These are phyloP conservation scores for Chiua virens DNA, from an alignment of 768 basidiomycete genomes.

Conservation along the genomic window DNA sequence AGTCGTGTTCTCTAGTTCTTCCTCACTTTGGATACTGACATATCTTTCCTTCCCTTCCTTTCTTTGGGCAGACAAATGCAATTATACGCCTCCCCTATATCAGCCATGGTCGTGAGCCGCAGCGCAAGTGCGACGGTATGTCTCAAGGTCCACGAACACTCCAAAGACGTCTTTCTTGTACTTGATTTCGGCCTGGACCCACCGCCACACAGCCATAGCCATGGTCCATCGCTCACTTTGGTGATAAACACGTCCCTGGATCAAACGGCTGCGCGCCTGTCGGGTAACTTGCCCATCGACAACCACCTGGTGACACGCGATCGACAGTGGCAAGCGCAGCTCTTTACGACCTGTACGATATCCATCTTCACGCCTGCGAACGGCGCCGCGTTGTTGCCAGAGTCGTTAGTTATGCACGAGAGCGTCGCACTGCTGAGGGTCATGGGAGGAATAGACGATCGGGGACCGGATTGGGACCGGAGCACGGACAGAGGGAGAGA, in stretches of 20 bases:
- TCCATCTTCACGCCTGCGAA: slow-evolving; percentile 48
- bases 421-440: slow-evolving; percentile 47
- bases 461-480: slow-evolving; percentile 19
- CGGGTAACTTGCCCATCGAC: slow-evolving; percentile 48
- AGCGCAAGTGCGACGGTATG: slow-evolving; percentile 59
- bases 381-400: slow-evolving; percentile 13
- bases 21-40: rapidly evolving
- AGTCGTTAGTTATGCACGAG: slow-evolving; percentile 40
- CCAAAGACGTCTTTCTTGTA: slow-evolving; percentile 46
- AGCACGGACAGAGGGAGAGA: neutral
- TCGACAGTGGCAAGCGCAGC: slow-evolving; percentile 62
- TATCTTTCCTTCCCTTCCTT: neutral
- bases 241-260: slow-evolving; percentile 50
- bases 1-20: slow-evolving; percentile 1
- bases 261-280: slow-evolving; percentile 44
- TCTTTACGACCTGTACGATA: slow-evolving; percentile 57
- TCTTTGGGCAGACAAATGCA: slow-evolving; percentile 25
- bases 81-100: slow-evolving; percentile 14
- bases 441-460: slow-evolving; percentile 38
- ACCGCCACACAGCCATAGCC: slow-evolving; percentile 35
- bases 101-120: slow-evolving; percentile 54
- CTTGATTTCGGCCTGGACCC: slow-evolving; percentile 60
- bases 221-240: slow-evolving; percentile 45
- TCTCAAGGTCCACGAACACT: slow-evolving; percentile 33
- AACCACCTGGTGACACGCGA: slow-evolving; percentile 40